Evolutionary conservation across 192 early-diverging fungal species (phyloP).

Genomic region (Gigaspora rosea): DNA sequence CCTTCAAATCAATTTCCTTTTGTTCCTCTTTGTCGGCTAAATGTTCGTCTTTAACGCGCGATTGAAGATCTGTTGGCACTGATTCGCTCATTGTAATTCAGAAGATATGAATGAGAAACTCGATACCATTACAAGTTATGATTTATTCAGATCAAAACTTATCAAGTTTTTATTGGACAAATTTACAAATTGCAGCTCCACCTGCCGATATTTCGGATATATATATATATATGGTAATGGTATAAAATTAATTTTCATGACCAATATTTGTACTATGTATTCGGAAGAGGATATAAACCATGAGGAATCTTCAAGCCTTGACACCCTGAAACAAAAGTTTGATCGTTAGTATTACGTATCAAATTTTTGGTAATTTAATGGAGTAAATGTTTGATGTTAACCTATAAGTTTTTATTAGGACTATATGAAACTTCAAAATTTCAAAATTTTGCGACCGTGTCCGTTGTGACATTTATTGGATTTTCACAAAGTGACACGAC

Average conservation of each 20-base stretch:
- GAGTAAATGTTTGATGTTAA: background rate
- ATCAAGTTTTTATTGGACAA: too few species aligned
- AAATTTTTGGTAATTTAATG: background rate
- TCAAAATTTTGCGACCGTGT: background rate
- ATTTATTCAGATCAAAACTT: too few species aligned
- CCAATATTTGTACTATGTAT: background rate
- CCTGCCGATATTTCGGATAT: too few species aligned
- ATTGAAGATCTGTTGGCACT: background rate
- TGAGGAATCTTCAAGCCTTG: too few species aligned
- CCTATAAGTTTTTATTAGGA: background rate
- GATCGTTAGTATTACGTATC: background rate
- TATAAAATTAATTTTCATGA: too few species aligned
- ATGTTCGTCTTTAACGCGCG: background rate
- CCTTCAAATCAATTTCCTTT: conserved; percentile 32
- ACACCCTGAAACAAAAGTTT: background rate
- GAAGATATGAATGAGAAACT: too few species aligned
- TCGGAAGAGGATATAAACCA: background rate
- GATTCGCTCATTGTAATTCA: too few species aligned
- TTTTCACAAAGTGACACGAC: conserved; percentile 20
- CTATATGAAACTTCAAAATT: background rate
- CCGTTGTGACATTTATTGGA: conserved; percentile 29
- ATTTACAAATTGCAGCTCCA: too few species aligned
- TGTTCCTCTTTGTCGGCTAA: background rate
- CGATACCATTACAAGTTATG: too few species aligned
- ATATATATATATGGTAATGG: too few species aligned